Conservation (phyloP, 140 eudicot species). For the Anethum foeniculum region DNA sequence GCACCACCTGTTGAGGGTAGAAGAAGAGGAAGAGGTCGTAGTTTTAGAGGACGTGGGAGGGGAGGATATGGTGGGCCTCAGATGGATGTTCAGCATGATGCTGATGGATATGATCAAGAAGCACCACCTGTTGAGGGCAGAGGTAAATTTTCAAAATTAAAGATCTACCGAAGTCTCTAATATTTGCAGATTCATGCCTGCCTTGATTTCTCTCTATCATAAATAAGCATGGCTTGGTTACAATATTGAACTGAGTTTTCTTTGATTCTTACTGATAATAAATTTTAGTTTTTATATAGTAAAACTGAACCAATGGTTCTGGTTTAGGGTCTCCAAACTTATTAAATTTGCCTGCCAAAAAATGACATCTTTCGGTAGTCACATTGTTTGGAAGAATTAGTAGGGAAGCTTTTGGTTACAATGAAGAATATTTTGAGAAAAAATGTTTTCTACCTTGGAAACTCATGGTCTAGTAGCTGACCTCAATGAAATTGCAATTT, state of each 20-base stretch:
- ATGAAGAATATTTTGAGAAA: background rate
- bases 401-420: background rate
- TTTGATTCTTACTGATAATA: background rate
- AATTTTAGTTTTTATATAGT: background rate
- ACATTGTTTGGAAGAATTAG: background rate
- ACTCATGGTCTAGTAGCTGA: background rate
- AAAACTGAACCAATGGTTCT: background rate
- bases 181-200: background rate
- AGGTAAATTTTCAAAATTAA: constrained; percentile 18
- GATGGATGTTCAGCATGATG: constrained; percentile 50
- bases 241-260: background rate
- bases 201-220: background rate
- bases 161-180: background rate
- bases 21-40: constrained; percentile 20
- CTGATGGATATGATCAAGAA: constrained; percentile 57
- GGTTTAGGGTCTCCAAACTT: too few relatives aligned
- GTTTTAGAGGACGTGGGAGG: constrained; percentile 28
- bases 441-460: background rate
- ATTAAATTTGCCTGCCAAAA: too few relatives aligned
- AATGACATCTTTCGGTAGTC: background rate
- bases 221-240: background rate
- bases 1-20: constrained; percentile 44
- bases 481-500: background rate
- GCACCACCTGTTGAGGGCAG: constrained; percentile 45
- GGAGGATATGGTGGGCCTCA: constrained; percentile 55